Evolutionary conservation across 2,329 filamentous ascomycete species (phyloP), one percentile per base, ranked within the genome.

Genomic region (Hypocrella siamensis): DNA sequence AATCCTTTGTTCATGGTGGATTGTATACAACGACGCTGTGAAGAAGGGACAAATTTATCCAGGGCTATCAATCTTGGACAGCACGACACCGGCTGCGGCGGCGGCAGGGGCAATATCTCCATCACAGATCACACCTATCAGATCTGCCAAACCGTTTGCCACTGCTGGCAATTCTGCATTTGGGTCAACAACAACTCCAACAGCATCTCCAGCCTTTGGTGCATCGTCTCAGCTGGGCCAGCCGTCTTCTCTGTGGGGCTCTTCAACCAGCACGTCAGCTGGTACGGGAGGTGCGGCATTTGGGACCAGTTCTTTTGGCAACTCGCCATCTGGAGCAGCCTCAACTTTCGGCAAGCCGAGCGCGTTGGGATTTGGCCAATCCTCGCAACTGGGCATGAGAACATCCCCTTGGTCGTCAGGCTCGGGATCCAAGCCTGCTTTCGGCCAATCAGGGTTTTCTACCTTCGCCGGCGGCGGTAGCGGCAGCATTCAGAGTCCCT

Each of bases 1-100:
- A 40, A 59, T 93, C 8, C 61, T 98, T 12, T 75, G 73, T 28
- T 69, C 75, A 10, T 98, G 88, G 85, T 94, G 88, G 83, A 58
- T 96, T 27, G 70, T 96, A 15, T 94, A 94, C 56, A 73, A 79
- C 22, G 84, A 92, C 26, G 85, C 88, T 2, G 75, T 98, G 38
- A 72, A 77, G 36, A 63, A 77, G 43, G 76, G 76, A 4, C 73
- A 71, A 6, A 70, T 72, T 1, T 96, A 85, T 51, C 69, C 78
- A 26, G 81, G 79, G 4, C 61, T 94, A 40, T 59, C 65, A 26
- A 59, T 56, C 28, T 60, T 59, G 19, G 58, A 62, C 35, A 53
- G 54, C 3, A 46, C 48, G 34, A 45, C 48, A 34, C 39, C 46
- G 12, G 30, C 47, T 15, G 32, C 45, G n/a, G n/a, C n/a, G n/a